phyloP scores from a whole-genome alignment of 2,329 filamentous ascomycete genomes.

The Xylariomycetidae sp. region DNA sequence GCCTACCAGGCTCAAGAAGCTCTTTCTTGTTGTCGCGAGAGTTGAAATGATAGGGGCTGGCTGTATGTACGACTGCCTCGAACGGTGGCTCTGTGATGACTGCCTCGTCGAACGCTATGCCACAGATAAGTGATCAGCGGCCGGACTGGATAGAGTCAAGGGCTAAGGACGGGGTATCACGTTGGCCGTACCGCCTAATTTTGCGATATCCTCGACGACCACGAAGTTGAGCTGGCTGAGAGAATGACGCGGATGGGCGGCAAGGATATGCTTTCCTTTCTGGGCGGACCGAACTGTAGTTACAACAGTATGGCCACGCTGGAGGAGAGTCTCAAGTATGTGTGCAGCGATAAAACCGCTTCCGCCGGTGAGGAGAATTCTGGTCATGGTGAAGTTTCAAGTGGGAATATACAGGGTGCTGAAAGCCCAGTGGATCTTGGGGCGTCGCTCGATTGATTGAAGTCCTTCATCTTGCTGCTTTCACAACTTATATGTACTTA shows the following conservation, averaged over 20 bases:
- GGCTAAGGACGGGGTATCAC: too few relatives aligned
- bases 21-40: slow-evolving; percentile 42
- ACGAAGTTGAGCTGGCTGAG: slow-evolving; percentile 36
- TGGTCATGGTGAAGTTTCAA: slow-evolving; percentile 33
- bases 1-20: slow-evolving; percentile 24
- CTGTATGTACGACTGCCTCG: slow-evolving; percentile 51
- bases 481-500: too few relatives aligned
- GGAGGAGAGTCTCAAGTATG: slow-evolving; percentile 45
- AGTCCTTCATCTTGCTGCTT: too few relatives aligned
- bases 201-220: slow-evolving; percentile 74
- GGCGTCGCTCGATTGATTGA: too few relatives aligned
- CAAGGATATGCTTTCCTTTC: slow-evolving; percentile 44
- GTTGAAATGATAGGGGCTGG: slow-evolving; percentile 51
- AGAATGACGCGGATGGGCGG: slow-evolving; percentile 31
- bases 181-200: slow-evolving; percentile 30
- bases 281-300: slow-evolving; percentile 48
- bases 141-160: too few relatives aligned
- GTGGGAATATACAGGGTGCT: too few relatives aligned
- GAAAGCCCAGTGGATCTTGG: too few relatives aligned
- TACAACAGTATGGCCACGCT: slow-evolving; percentile 41
- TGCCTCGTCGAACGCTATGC: slow-evolving; percentile 63
- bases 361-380: slow-evolving; percentile 37
- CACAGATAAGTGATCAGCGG: too few relatives aligned
- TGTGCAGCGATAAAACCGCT: slow-evolving; percentile 47
- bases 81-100: slow-evolving; percentile 39